A percentile compares a stretch with the other conserved stretches of the same genome.
phyloP scores from a whole-genome alignment of 1,284 basidiomycete genomes.

The Coniferiporia weirii region DNA sequence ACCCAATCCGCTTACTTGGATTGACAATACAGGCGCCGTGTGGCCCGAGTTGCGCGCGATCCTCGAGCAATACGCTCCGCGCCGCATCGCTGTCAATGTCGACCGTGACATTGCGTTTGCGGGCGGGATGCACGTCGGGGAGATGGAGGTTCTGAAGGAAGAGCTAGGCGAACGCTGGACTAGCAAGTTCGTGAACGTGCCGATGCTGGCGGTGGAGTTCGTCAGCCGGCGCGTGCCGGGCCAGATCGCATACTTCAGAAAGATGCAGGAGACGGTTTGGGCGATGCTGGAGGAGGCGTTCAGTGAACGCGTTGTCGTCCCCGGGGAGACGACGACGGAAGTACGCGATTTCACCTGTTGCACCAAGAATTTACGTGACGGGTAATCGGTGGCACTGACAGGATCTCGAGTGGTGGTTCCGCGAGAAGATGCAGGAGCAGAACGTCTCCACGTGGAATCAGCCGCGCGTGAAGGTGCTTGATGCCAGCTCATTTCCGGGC shows the following conservation, averaged over 20 bases:
- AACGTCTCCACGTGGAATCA: constrained; percentile 51
- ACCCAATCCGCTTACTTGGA: constrained; percentile 42
- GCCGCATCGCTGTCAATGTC: constrained; percentile 42
- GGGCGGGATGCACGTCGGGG: constrained; percentile 47
- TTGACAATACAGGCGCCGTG: constrained; percentile 47
- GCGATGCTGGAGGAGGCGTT: constrained; percentile 50
- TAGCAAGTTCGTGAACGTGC: constrained; percentile 34
- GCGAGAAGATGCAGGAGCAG: constrained; percentile 44
- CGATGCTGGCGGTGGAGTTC: constrained; percentile 47
- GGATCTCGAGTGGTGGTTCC: constrained; percentile 53
- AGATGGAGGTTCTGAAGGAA: constrained; percentile 34
- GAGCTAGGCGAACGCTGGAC: constrained; percentile 40
- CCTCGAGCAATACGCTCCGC: constrained; percentile 34
- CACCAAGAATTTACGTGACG: neutral
- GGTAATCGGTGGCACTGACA: constrained; percentile 19
- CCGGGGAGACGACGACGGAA: constrained; percentile 41
- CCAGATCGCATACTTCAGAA: constrained; percentile 40
- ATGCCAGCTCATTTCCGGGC: constrained; percentile 39
- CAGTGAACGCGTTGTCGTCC: constrained; percentile 36
- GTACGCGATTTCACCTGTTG: constrained; percentile 23
- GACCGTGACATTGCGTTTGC: constrained; percentile 44
- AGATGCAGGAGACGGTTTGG: constrained; percentile 47
- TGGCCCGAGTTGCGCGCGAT: constrained; percentile 39
- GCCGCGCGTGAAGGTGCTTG: constrained; percentile 44
- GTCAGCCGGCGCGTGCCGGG: constrained; percentile 38